Evolutionary conservation across 1,284 basidiomycete genomes (phyloP), one percentile per base, ranked within the genome.

Genomic region (Boletus holoroseus): DNA sequence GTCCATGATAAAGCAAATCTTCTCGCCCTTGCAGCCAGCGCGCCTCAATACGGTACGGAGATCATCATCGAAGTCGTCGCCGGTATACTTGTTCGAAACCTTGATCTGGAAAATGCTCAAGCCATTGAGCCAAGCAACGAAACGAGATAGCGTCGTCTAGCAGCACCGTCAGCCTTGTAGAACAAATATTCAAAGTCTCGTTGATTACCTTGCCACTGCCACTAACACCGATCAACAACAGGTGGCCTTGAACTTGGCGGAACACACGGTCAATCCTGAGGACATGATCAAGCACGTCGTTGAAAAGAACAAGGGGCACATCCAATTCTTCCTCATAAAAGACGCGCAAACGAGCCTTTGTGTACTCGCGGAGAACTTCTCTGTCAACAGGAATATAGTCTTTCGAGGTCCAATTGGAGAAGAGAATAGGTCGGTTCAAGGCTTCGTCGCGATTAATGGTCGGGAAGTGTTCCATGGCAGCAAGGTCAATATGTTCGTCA

Each of bases 1-100:
- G 69, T 99, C 96, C 94, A 99, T 98, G 71, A 99, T 98, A 78
- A 99, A 99, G 67, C 94, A 98, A 36, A 99, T 89, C 73, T 98
- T 98, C 71, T 99, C 96, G 59, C 93, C 94, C 67, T 98, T 98
- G 75, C 94, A 96, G 6, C 96, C 97, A 0, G 95, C 79, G 26
- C 96, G 85, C 34, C 94, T 88, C 28, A 99, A 82, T 2, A 99
- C 92, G 0, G 85, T 89, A 27, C 96, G 84, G 41, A 99, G 77
- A 66, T 99, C 96, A 57, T 99, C 95, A 61, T 99, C 96, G 63
- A 99, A 99, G 70, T 99, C 94, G 26, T 94, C 94, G 20, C 91
- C 94, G 0, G 92, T 96, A 69, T 99, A 99, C 69, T 93, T 94
- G 76, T 98, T 98, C 20, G 94, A 96, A 3, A 97, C 94, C 66